Evolutionary conservation across 1,139 yeast genomes (phyloP).

Genomic region (Maudiozyma humilis): DNA sequence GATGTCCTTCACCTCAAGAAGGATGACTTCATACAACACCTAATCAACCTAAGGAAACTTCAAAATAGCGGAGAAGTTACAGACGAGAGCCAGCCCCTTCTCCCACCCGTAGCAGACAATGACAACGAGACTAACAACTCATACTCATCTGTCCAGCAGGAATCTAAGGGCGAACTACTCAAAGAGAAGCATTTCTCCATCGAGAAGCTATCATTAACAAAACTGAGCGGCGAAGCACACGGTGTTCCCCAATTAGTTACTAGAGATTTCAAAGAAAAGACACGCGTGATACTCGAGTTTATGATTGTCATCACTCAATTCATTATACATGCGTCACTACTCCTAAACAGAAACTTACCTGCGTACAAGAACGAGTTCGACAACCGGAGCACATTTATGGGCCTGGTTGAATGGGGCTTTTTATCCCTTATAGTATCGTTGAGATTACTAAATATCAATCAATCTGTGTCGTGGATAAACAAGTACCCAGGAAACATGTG

Average conservation of each 20-base stretch:
- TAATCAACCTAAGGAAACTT: conserved; percentile 1
- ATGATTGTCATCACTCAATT: conserved; percentile 41
- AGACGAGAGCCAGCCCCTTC: conserved; percentile 15
- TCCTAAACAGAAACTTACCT: conserved; percentile 33
- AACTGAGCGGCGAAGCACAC: conserved; percentile 45
- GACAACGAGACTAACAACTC: not conserved
- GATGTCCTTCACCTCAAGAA: conserved; percentile 10
- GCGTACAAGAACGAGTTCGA: conserved; percentile 17
- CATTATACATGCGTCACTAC: conserved; percentile 35
- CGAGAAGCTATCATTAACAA: conserved; percentile 26
- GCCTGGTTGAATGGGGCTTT: conserved; percentile 50
- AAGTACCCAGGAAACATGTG: conserved; percentile 43
- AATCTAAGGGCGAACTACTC: conserved; percentile 14
- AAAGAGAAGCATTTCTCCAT: conserved; percentile 31
- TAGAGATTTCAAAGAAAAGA: conserved; percentile 43
- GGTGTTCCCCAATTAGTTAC: conserved; percentile 40
- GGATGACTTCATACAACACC: conserved; percentile 7
- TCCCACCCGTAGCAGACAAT: conserved; percentile 4
- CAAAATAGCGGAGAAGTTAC: conserved; percentile 5
- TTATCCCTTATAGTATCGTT: conserved; percentile 43
- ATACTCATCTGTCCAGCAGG: not conserved
- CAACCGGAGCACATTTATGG: conserved; percentile 34
- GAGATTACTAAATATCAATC: conserved; percentile 45
- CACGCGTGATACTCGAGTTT: conserved; percentile 45
- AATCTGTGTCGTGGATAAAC: conserved; percentile 22